Evolutionary conservation across 2,329 filamentous ascomycete species (phyloP), one percentile per base, ranked within the genome.

Genomic region (Pseudocercospora crystallina): DNA sequence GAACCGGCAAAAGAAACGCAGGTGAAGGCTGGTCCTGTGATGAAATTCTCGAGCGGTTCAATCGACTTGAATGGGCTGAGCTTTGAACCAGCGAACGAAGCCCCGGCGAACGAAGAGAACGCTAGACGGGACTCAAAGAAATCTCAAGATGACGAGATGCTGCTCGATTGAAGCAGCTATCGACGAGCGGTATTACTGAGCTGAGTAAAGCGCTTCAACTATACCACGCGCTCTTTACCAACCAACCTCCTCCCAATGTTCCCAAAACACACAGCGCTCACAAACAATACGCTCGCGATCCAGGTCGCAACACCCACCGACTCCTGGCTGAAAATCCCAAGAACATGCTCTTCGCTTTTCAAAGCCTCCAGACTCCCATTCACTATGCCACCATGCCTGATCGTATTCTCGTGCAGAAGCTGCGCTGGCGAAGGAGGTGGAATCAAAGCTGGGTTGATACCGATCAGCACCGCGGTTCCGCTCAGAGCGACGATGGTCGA

Each of bases 241-340:
- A 36, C 39, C 58, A 97, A 72, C 55, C 89, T 80, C 56, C 94
- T 79, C 10, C 94, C 94, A 65, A 99, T 90, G 66, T 96, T 97
- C 9, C 94, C 94, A 76, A 99, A 96, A 71, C 91, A 96, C 8
- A 97, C 83, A 61, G 89, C 90, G 65, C 89, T 95, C 72, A 94
- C 96, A 68, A 96, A 99, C 43, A 99, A 73, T 20, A 97, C 90
- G 65, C 90, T 96, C 17, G 92, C 79, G 65, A 96, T 86, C 92
- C 94, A 99, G 4, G 90, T 89, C 10, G 84, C 85, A 13, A 87
- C 80, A 50, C 87, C 88, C 1, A 90, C 69, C 5, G 76, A 83
- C 61, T 89, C 82, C 44, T 83, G 80, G 46, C 74, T 81, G 51
- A 80, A 80, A 53, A 81, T 75, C 39, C 79, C 82, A 3, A 68